Evolutionary conservation across 768 basidiomycete species (phyloP).

Genomic region (Termitomyces sp.): DNA sequence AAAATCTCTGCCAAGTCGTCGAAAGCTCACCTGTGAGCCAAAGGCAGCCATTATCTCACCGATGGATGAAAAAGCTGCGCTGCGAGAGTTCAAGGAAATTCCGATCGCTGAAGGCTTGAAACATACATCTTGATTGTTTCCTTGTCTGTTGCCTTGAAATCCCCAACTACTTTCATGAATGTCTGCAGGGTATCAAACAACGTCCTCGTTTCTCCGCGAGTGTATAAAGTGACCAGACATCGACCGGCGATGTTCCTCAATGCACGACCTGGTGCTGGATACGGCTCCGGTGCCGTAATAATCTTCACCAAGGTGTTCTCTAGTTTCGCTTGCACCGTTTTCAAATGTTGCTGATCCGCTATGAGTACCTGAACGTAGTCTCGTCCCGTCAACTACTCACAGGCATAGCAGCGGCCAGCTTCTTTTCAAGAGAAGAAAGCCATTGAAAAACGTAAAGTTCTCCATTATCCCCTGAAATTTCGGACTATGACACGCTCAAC

Average conservation of each 20-base stretch:
- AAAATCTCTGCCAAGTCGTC: neutral
- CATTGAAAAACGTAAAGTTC: constrained; percentile 85
- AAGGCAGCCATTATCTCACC: constrained; percentile 85
- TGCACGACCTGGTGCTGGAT: constrained; percentile 85
- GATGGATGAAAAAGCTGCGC: constrained; percentile 80
- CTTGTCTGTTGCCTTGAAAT: constrained; percentile 61
- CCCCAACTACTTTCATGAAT: constrained; percentile 70
- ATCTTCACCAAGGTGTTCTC: constrained; percentile 66
- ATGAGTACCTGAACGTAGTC: constrained; percentile 5
- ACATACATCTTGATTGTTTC: constrained; percentile 66
- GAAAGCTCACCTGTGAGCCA: constrained; percentile 68
- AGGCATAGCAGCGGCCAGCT: constrained; percentile 39
- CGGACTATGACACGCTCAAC: constrained; percentile 39
- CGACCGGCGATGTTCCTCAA: constrained; percentile 73
- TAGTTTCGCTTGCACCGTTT: constrained; percentile 53
- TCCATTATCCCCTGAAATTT: constrained; percentile 67
- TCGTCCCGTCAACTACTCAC: constrained; percentile 36
- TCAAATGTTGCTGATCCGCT: constrained; percentile 55
- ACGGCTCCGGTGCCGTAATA: constrained; percentile 55
- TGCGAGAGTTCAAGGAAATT: constrained; percentile 22
- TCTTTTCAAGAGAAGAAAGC: constrained; percentile 64
- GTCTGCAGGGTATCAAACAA: constrained; percentile 84
- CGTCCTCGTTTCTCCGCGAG: constrained; percentile 74
- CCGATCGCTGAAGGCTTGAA: neutral
- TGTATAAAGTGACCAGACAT: constrained; percentile 72